Conservation (phyloP, 305 asterid species). For the Fraxinus angustifolia region DNA sequence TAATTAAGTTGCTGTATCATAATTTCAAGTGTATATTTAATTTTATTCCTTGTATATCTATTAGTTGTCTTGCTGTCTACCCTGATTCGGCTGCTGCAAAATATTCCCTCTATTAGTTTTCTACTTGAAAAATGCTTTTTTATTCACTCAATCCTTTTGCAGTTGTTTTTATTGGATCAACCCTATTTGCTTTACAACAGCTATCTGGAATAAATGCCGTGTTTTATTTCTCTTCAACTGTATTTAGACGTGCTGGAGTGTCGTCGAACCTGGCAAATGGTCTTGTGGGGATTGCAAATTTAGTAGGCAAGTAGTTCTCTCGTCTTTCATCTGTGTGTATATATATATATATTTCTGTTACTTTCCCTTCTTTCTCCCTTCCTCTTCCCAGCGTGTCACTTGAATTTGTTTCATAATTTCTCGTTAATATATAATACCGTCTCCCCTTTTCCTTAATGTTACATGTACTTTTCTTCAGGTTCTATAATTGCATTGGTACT, state of each 20-base stretch:
- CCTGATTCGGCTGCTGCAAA: conserved; percentile 3
- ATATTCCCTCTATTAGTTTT: conserved; percentile 19
- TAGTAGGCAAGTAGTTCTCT: conserved; percentile 45
- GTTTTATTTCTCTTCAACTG: conserved; percentile 98
- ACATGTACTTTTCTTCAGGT: conserved; percentile 43
- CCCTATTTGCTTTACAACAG: conserved; percentile 98
- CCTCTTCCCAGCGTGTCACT: neutral
- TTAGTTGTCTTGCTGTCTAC: conserved; percentile 5
- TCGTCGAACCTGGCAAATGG: conserved; percentile 90
- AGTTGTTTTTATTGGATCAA: conserved; percentile 97
- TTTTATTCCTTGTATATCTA: conserved; percentile 1
- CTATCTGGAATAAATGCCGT: conserved; percentile 99
- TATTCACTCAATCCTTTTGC: conserved; percentile 72
- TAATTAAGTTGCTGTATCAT: conserved; percentile 10
- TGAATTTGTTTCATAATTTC: neutral
- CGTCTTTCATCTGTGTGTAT: conserved; percentile 12
- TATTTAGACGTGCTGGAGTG: conserved; percentile 96
- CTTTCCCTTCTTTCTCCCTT: neutral
- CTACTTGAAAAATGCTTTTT: conserved; percentile 32
- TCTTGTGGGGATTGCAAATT: conserved; percentile 66
- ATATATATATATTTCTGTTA: too few relatives aligned
- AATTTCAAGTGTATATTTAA: neutral
- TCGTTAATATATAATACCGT: neutral
- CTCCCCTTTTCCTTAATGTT: conserved; percentile 9
- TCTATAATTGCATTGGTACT: conserved; percentile 64